Evolutionary conservation across 306 rosid genomes (phyloP).

Genomic region (Pterocarpus santalinus): DNA sequence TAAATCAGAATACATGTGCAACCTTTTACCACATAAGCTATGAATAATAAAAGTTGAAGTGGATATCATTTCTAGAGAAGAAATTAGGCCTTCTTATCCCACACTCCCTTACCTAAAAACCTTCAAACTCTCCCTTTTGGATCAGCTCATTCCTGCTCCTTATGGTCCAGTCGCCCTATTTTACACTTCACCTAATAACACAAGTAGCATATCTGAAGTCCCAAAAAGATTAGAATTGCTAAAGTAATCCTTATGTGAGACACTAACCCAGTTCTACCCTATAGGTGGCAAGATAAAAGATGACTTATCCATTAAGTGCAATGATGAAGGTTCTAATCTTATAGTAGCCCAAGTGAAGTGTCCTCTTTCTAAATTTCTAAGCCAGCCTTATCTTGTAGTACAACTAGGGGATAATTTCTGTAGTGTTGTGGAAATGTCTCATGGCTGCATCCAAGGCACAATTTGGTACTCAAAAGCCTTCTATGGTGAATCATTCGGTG

Average conservation of each 20-base stretch:
- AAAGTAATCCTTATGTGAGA: constrained; percentile 54
- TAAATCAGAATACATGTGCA: too few relatives aligned
- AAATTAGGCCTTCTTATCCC: constrained; percentile 55
- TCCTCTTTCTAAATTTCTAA: too few relatives aligned
- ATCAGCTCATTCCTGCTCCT: constrained; percentile 45
- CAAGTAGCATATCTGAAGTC: neutral
- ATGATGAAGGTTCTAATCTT: too few relatives aligned
- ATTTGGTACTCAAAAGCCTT: constrained; percentile 27
- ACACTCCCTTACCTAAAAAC: constrained; percentile 48
- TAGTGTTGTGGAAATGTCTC: too few relatives aligned
- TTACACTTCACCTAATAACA: neutral
- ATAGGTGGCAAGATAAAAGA: too few relatives aligned
- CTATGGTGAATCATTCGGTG: constrained; percentile 48
- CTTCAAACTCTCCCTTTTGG: constrained; percentile 54
- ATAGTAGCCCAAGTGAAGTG: too few relatives aligned
- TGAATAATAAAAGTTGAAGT: constrained; percentile 2
- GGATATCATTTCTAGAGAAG: constrained; percentile 49
- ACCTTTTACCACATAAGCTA: too few relatives aligned
- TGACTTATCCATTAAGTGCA: too few relatives aligned
- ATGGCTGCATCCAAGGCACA: constrained; percentile 43
- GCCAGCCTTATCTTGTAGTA: constrained; percentile 43
- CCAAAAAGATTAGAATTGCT: constrained; percentile 42
- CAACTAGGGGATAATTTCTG: too few relatives aligned
- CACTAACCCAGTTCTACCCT: constrained; percentile 39
- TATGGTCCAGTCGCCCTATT: constrained; percentile 45